Conservation (phyloP, 306 rosid species). For the Rosa persica region DNA sequence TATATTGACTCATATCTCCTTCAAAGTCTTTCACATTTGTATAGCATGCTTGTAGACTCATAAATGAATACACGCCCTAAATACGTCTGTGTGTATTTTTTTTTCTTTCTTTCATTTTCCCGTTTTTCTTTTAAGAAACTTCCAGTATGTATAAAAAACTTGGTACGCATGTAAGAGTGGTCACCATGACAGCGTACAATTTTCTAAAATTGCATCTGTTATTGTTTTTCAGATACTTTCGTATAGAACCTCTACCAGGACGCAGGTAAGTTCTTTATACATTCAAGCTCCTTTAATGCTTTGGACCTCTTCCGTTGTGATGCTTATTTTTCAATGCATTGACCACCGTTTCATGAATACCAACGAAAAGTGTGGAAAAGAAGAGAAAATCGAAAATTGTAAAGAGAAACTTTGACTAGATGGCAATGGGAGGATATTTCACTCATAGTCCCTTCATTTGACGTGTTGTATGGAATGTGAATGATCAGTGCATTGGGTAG, state of each 20-base stretch:
- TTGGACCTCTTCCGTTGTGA: conserved; percentile 18
- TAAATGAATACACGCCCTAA: too few species aligned
- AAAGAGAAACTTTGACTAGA: conserved; percentile 11
- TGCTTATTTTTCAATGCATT: conserved; percentile 12
- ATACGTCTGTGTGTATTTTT: too few species aligned
- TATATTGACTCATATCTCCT: too few species aligned
- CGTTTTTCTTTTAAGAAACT: neutral
- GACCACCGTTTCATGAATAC: neutral
- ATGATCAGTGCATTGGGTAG: conserved; percentile 80
- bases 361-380: neutral
- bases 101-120: too few species aligned
- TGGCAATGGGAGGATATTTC: conserved; percentile 16
- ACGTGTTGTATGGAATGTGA: conserved; percentile 30
- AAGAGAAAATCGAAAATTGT: neutral
- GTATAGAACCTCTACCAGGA: conserved; percentile 83
- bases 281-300: neutral
- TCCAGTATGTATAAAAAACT: neutral
- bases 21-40: too few species aligned
- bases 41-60: too few species aligned
- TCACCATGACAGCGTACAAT: neutral
- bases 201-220: conserved; percentile 3
- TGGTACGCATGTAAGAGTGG: neutral
- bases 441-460: conserved; percentile 24
- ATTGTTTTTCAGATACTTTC: conserved; percentile 73
- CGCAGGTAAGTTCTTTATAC: conserved; percentile 62